A percentile compares a stretch with the other conserved stretches of the same genome.
These are phyloP conservation scores for Trichosporon ovoides DNA, from an alignment of 1,284 basidiomycete species.

Conservation along the genomic window DNA sequence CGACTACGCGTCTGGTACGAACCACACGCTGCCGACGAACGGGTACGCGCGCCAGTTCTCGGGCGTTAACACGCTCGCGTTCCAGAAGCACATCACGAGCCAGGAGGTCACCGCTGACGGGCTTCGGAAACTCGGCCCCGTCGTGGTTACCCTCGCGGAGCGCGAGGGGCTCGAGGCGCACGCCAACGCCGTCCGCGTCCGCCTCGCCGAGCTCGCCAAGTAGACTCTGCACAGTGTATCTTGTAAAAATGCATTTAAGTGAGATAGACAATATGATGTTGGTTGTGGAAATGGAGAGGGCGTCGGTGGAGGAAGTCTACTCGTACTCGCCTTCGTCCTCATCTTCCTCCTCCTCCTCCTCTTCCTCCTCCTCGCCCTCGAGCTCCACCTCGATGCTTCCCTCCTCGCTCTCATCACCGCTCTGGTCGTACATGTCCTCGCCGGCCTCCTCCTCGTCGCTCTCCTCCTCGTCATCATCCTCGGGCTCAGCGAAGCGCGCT, in stretches of 20 bases:
- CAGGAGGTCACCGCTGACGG: constrained; percentile 83
- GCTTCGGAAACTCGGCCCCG: constrained; percentile 72
- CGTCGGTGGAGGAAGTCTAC: background rate
- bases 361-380: constrained; percentile 26
- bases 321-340: constrained; percentile 11
- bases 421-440: constrained; percentile 24
- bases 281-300: background rate
- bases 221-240: constrained; percentile 5
- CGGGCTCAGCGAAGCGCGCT: constrained; percentile 21
- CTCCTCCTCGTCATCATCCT: constrained; percentile 32
- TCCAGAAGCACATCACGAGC: constrained; percentile 98
- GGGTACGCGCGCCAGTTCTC: constrained; percentile 97
- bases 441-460: constrained; percentile 25
- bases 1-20: constrained; percentile 97
- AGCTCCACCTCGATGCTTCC: constrained; percentile 21
- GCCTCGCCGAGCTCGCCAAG: constrained; percentile 26
- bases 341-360: constrained; percentile 49
- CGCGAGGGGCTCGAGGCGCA: constrained; percentile 94
- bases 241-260: constrained; percentile 2
- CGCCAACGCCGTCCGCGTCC: constrained; percentile 56
- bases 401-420: constrained; percentile 20
- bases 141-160: constrained; percentile 85
- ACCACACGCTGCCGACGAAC: constrained; percentile 92
- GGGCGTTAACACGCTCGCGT: constrained; percentile 93
- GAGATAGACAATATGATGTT: constrained; percentile 2